Evolutionary conservation across 2,329 filamentous ascomycete genomes (phyloP).

Genomic region (Cercospora janseana): DNA sequence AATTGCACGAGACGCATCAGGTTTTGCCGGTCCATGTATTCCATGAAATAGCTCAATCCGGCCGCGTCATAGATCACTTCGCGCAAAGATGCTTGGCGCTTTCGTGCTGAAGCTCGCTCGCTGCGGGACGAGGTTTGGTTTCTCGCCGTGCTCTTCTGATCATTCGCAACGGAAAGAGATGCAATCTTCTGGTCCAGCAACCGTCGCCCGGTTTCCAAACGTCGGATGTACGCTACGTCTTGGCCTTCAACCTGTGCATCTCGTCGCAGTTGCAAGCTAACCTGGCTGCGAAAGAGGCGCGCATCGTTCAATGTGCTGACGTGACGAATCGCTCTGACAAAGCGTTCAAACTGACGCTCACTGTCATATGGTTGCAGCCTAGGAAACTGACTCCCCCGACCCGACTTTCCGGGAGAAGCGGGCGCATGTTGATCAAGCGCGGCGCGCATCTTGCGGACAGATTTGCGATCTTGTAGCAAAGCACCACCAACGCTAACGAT

Average conservation of each 20-base stretch:
- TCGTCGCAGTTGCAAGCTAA: slow-evolving; percentile 85
- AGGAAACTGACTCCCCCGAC: slow-evolving; percentile 62
- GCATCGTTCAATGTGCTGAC: slow-evolving; percentile 91
- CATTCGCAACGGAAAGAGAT: slow-evolving; percentile 59
- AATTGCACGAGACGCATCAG: slow-evolving; percentile 92
- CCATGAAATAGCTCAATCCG: slow-evolving; percentile 97
- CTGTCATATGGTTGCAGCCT: slow-evolving; percentile 78
- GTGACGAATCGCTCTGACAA: slow-evolving; percentile 83
- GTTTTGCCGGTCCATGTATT: slow-evolving; percentile 92
- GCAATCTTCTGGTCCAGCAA: slow-evolving; percentile 87
- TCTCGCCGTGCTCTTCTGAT: slow-evolving; percentile 48
- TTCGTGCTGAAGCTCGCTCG: slow-evolving; percentile 53
- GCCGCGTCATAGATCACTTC: slow-evolving; percentile 89
- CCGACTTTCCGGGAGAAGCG: slow-evolving; percentile 52
- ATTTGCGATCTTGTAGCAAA: slow-evolving; percentile 91
- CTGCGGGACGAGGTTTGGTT: slow-evolving; percentile 37
- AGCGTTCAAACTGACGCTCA: slow-evolving; percentile 90
- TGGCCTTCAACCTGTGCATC: slow-evolving; percentile 75
- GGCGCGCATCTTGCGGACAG: slow-evolving; percentile 84
- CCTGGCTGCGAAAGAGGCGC: slow-evolving; percentile 84
- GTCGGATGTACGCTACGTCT: slow-evolving; percentile 81
- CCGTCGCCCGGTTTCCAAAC: slow-evolving; percentile 86
- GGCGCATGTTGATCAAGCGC: slow-evolving; percentile 92
- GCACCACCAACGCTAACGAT: slow-evolving; percentile 75
- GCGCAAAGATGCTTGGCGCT: slow-evolving; percentile 73